Base-by-base conservation (phyloP, 2,329 filamentous ascomycete genomes). In the Alternaria postmessia region DNA sequence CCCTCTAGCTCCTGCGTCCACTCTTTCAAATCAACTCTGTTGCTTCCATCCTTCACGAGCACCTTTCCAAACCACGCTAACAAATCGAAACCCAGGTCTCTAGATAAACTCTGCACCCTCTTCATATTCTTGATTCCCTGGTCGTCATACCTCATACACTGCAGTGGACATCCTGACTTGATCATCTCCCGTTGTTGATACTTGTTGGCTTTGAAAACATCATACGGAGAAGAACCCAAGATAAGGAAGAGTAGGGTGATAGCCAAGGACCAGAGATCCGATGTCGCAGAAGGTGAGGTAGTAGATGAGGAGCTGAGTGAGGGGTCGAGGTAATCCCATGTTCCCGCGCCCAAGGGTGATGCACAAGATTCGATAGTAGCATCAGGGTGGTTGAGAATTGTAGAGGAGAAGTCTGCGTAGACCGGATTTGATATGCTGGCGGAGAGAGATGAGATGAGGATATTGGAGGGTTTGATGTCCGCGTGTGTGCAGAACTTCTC, bases 381-480 rank as follows among this genome's bases (percentile, higher is more conserved):
- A 9, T 62, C 41, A 4, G 64, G 51, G 12, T 51, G 46, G 32
- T 62, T 36, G 7, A 73, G 60, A 26, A 71, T 66, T 24, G 80
- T 76, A 11, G 81, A 78, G 4, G 80, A 82, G 67, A 83, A 83
- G 68, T 83, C 81, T 16, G 81, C 78, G 64, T 75, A 82, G 30
- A 77, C 75, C 57, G 76, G 72, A 36, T 61, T 36, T 1, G 67
- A 64, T 18, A 39, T 28, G 20, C 54, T 36, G 16, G 61, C 20
- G 1, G n/a, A 39, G 36, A 1, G 8, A 18, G 36, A 83, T 62
- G 64, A 67, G 51, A 81, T 67, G 36, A 84, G 75, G 44, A 84
- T 77, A 67, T 84, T 84, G 2, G 75, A 76, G 1, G 82, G 81
- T 67, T 84, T 84, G 70, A 83, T 79, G 58, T 84, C 82, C 5